phyloP scores from a whole-genome alignment of 2,329 filamentous ascomycete genomes.

The Calonectria leucothoes region DNA sequence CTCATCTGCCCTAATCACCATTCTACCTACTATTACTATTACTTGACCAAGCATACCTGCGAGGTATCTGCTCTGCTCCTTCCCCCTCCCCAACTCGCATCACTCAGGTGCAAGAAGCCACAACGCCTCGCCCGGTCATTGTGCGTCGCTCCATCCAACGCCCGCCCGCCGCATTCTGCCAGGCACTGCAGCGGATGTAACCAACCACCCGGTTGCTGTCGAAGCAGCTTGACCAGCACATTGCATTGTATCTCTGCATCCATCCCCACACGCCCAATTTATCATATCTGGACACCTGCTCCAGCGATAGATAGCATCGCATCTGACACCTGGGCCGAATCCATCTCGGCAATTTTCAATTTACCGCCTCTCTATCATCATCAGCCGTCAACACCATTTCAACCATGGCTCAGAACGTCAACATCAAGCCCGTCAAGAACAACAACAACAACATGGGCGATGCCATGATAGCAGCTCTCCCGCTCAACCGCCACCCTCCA shows the following conservation, averaged over 20 bases:
- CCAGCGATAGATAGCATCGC: background rate
- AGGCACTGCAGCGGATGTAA: constrained; percentile 2
- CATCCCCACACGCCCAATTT: background rate
- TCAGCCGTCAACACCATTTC: constrained; percentile 2
- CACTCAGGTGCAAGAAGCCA: background rate
- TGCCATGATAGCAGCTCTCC: background rate
- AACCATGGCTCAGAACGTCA: constrained; percentile 21
- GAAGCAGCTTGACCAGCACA: background rate
- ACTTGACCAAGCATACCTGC: background rate
- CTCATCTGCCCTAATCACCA: background rate
- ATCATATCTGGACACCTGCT: background rate
- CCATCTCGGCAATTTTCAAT: background rate
- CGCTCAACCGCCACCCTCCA: background rate
- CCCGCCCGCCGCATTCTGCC: background rate
- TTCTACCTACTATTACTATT: too few relatives aligned
- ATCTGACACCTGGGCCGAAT: background rate
- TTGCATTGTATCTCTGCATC: background rate
- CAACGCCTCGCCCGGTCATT: background rate
- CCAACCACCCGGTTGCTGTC: constrained; percentile 1
- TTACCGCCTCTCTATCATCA: background rate
- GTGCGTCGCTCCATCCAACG: background rate
- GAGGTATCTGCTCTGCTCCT: too few relatives aligned
- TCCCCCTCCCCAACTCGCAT: background rate
- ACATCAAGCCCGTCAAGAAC: constrained; percentile 24
- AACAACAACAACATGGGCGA: constrained; percentile 23